These are phyloP conservation scores for Nakaseomyces nivariensis DNA, from an alignment of 1,139 yeast genomes.

Conservation along the genomic window DNA sequence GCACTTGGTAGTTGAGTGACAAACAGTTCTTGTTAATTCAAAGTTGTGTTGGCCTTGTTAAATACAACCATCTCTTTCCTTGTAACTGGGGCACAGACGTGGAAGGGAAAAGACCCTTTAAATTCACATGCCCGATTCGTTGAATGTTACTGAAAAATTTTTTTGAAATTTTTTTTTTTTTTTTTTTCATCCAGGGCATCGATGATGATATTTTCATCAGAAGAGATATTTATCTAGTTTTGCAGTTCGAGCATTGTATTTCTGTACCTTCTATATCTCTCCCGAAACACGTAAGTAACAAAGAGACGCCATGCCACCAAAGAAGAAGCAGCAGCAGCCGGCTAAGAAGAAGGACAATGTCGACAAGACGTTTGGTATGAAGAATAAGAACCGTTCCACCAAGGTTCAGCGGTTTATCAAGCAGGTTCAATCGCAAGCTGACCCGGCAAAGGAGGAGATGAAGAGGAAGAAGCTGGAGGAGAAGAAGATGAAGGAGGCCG, in stretches of 20 bases:
- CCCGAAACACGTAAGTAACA: no score
- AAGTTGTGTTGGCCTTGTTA: no score
- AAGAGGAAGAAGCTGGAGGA: slow-evolving; percentile 72
- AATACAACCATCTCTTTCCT: no score
- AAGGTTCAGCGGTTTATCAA: slow-evolving; percentile 80
- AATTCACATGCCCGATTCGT: background rate
- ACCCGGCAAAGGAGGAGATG: slow-evolving; percentile 66
- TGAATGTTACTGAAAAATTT: background rate
- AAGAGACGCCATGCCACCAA: slow-evolving; percentile 49
- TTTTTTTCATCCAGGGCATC: background rate
- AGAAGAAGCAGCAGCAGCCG: slow-evolving; percentile 56
- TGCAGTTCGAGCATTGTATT: background rate
- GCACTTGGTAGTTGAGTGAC: no score
- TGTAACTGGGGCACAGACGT: no score
- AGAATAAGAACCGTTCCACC: slow-evolving; percentile 85
- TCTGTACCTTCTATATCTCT: no score
- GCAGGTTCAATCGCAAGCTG: slow-evolving; percentile 66
- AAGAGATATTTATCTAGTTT: background rate
- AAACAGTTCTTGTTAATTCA: no score
- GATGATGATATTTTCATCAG: background rate
- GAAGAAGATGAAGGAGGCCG: slow-evolving; percentile 83
- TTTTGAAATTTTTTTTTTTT: background rate
- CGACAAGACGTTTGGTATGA: slow-evolving; percentile 91
- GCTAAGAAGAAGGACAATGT: slow-evolving; percentile 68
- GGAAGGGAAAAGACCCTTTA: no score